These are phyloP conservation scores for Metarhizium sp. DNA, from an alignment of 2,329 filamentous ascomycete genomes.

Conservation along the genomic window DNA sequence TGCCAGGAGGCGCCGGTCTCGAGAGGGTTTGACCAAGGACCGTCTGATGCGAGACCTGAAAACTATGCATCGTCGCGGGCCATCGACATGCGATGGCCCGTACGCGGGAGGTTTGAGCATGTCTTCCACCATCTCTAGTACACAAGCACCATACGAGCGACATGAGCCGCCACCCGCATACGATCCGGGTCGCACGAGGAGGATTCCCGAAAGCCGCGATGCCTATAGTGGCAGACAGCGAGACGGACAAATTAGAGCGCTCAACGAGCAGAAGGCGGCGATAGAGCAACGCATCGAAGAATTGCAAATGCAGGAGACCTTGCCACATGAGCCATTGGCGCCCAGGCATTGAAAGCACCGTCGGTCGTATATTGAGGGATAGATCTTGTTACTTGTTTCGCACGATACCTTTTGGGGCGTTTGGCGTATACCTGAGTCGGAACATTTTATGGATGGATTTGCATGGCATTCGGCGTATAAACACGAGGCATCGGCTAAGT, in stretches of 20 bases:
- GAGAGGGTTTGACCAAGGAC: conserved; percentile 9
- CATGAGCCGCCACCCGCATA: conserved; percentile 23
- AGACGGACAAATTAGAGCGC: conserved; percentile 21
- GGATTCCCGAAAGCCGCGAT: conserved; percentile 13
- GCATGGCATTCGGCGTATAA: neutral
- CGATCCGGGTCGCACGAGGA: conserved; percentile 15
- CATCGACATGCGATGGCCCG: neutral
- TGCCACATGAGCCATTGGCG: neutral
- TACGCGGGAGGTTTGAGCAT: conserved; percentile 2
- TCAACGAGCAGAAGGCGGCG: conserved; percentile 24
- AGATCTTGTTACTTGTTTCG: neutral
- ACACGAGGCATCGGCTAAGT: neutral
- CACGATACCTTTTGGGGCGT: conserved; percentile 5
- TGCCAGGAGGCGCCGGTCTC: conserved; percentile 13
- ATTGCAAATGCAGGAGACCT: conserved; percentile 14
- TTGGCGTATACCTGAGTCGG: neutral
- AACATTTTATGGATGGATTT: neutral
- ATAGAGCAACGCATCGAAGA: conserved; percentile 27
- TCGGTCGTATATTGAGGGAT: neutral
- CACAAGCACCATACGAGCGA: neutral
- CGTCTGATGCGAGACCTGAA: conserved; percentile 7
- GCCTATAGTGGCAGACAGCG: conserved; percentile 10
- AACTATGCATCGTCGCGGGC: conserved; percentile 1
- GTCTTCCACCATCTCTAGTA: neutral
- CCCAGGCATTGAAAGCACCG: neutral